Base-by-base conservation (phyloP, 2,329 filamentous ascomycete species). In the Diaporthe vaccinii region DNA sequence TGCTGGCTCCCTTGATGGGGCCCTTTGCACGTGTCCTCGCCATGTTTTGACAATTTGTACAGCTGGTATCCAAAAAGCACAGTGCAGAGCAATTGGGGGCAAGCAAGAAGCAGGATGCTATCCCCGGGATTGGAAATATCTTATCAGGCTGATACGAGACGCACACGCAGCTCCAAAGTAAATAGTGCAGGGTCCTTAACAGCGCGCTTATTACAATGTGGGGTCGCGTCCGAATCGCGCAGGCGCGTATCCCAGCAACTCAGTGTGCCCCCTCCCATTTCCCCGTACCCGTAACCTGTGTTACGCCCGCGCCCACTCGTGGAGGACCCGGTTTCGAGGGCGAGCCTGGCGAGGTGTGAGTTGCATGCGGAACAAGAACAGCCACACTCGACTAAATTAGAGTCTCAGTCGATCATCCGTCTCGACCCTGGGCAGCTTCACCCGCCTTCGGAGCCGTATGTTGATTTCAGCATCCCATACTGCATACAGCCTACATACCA, bases 1-100 rank as follows among this genome's bases (percentile, higher is more conserved):
- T 76, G 5, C 41, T 65, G 15, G 83, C 79, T 4, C 80, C 71
- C 28, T 80, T 78, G 49, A 79, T 76, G 77, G 78, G 77, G 79
- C 79, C 83, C 80, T 86, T 85, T 72, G 89, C 84, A 78, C 89
- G 84, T 75, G 89, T 89, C 78, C 86, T 85, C 68, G 88, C 85
- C 89, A 91, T 91, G n/a, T 49, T 25, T 22, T 25, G 22, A 25
- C 41, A 53, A 41, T 53, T 15, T 10, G 20, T 14, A 53, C 22
- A 25, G 17, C 2, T 31, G 14, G 25, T 53, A 53, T 53, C 14
- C 9, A 39, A 28, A 15, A 10, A 39, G 22, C 4, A 36, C 44
- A 67, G 20, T 36, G 20, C 62, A 67, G 20, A n/a, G 20, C 62
- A 51, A 41, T 36, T 36, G 28, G 17, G 10, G 20, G 20, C 22